Base-by-base conservation (phyloP, 2,329 filamentous ascomycete genomes). In the Colletotrichum australisinense region DNA sequence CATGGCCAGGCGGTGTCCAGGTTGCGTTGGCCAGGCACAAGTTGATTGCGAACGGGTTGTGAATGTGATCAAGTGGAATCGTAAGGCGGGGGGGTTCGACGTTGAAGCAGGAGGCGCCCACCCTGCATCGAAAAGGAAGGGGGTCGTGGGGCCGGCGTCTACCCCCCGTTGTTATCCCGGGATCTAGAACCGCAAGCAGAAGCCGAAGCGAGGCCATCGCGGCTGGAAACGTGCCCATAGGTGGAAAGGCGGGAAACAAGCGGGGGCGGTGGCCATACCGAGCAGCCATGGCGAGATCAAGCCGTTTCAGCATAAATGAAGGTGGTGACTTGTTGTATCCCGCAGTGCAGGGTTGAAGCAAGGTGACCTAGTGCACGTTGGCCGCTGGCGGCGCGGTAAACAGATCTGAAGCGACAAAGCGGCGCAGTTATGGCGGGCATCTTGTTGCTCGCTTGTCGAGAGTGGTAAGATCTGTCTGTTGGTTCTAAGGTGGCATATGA, bases 281-380 rank as follows among this genome's bases (percentile, higher is more conserved):
- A 46, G 71, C 35, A 66, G 42, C 62, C 38, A 71, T 57, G 53
- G 56, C 71, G 60, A 71, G 59, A 73, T 66, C 62, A 71, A 57
- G 67, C 32, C 67, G 71, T 73, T 73, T 73, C 71, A 73, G 71
- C 71, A 53, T 71, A 73, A 73, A 73, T 73, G 71, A 73, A 71
- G 60, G 35, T 66, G 71, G 28, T 46, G 67, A 63, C 67, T 58
- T 46, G 56, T 65, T 52, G 67, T 67, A 73, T 73, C 67, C 71
- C 71, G 67, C 56, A 49, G 26, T 62, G 66, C 70, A 73, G 58
- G 59, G 59, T 62, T 58, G 68, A n/a, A 49, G 49, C 46, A 32
- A 56, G 24, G 59, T 63, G 38, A n/a, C 58, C 57, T 49, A 49
- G 24, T 59, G 30, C 53, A 62, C n/a, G 53, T 42, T 28, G 57